Conservation (phyloP, 2,329 filamentous ascomycete genomes). For the Sporothrix pallida region DNA sequence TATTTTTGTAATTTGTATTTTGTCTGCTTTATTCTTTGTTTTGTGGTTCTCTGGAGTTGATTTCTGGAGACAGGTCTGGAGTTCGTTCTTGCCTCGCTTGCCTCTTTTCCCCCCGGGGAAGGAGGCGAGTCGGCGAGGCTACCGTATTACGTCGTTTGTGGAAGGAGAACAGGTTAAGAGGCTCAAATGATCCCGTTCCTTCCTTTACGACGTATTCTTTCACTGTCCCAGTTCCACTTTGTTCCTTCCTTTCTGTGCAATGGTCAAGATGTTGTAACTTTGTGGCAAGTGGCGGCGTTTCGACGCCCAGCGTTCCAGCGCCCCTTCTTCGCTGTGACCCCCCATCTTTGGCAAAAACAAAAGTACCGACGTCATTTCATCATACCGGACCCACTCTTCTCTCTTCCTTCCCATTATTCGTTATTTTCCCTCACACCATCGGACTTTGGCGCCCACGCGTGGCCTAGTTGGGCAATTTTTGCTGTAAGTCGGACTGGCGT, state of each 20-base stretch:
- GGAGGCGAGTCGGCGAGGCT: not conserved
- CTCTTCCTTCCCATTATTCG: not conserved
- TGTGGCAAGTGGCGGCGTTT: not conserved
- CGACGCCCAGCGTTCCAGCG: not conserved
- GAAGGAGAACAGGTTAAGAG: not conserved
- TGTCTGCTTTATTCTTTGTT: not conserved
- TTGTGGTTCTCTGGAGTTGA: not conserved
- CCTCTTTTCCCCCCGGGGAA: not conserved
- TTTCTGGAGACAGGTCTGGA: too few species aligned
- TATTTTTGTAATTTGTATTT: not conserved
- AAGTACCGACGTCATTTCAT: constrained; percentile 2
- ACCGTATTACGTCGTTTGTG: not conserved
- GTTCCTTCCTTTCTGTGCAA: too few species aligned
- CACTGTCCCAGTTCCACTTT: not conserved
- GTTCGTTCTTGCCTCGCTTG: not conserved
- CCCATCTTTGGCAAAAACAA: not conserved
- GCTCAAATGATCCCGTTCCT: not conserved
- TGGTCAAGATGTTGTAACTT: not conserved
- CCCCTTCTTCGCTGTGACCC: not conserved
- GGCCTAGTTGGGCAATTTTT: constrained; percentile 28
- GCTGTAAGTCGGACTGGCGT: not conserved
- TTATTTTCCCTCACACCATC: constrained; percentile 11
- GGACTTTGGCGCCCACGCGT: constrained; percentile 16
- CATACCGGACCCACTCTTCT: not conserved
- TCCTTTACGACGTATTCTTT: not conserved